These are phyloP conservation scores for Oryza rufipogon DNA, from an alignment of 176 grass and related monocot species.

Conservation along the genomic window DNA sequence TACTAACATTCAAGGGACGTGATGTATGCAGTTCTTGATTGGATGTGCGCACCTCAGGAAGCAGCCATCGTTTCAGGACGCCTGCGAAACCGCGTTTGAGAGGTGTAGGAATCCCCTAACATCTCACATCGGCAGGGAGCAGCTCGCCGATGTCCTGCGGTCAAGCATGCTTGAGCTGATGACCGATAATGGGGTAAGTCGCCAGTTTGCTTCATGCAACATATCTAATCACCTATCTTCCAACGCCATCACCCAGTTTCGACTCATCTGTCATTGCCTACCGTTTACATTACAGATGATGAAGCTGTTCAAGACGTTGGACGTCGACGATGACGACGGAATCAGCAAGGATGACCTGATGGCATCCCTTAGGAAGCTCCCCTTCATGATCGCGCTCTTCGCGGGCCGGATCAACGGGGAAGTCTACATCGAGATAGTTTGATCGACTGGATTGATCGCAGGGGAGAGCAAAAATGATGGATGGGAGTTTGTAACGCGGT, in stretches of 20 bases:
- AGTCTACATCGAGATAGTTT: constrained; percentile 66
- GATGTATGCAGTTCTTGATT: constrained; percentile 69
- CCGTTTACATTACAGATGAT: constrained; percentile 46
- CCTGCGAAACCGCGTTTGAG: constrained; percentile 67
- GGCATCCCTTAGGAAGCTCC: constrained; percentile 61
- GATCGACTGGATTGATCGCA: neutral
- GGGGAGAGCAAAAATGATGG: constrained; percentile 5
- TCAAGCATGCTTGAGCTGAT: constrained; percentile 29
- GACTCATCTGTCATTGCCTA: neutral
- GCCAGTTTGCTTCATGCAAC: neutral
- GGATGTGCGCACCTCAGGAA: constrained; percentile 76
- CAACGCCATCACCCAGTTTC: neutral
- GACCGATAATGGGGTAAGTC: constrained; percentile 36
- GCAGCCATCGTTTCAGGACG: constrained; percentile 63
- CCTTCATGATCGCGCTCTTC: constrained; percentile 78
- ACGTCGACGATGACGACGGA: constrained; percentile 52
- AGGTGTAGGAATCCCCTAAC: constrained; percentile 49
- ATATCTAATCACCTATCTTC: neutral
- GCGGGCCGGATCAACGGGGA: constrained; percentile 53
- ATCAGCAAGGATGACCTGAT: constrained; percentile 78
- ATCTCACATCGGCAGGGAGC: constrained; percentile 40
- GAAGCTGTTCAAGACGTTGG: constrained; percentile 65
- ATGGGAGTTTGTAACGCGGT: neutral
- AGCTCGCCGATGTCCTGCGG: constrained; percentile 41
- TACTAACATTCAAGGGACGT: neutral